Evolutionary conservation across 768 basidiomycete species (phyloP), one percentile per base, ranked within the genome.

Genomic region (Scleroderma citrinum): DNA sequence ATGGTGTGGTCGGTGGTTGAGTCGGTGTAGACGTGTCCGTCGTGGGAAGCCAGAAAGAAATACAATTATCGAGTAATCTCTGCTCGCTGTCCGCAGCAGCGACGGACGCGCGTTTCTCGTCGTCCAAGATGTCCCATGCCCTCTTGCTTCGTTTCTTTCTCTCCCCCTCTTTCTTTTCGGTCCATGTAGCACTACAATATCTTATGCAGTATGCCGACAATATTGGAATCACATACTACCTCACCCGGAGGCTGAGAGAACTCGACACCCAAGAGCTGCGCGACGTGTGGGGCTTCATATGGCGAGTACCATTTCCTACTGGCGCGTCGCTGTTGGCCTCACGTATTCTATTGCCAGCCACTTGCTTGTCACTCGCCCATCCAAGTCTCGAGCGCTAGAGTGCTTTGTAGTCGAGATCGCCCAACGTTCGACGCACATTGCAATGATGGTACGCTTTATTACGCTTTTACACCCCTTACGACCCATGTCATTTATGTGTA

Each of bases 171-270:
- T 97, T 90, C 75, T 97, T 96, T 72, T 88, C 87, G 11, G 87
- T 95, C 48, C 88, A 94, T 73, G 86, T 94, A 58, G 93, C 93
- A 26, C 83, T 97, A 55, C 81, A 85, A 59, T 97, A 97, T 62
- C 80, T 93, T 49, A 77, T 80, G 55, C 56, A 80, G 34, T 92
- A 93, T 67, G 76, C 83, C 14, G 87, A 91, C 72, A 89, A 92
- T 69, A 85, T 93, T 57, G 91, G 88, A 8, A 92, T 93, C 65
- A 92, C 88, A 30, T 92, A 92, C 69, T 93, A 92, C 63, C 77
- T 93, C 59, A 87, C 90, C 19, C 71, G 80, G 42, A 78, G 91
- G 54, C 79, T 93, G 59, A 70, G 73, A 51, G 76, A 81, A 49
- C 72, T 89, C 53, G 80, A 83, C 56, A 77, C 76, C 17, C 72